Evolutionary conservation across 768 basidiomycete species (phyloP).

Genomic region (Gelatoporia subvermispora): DNA sequence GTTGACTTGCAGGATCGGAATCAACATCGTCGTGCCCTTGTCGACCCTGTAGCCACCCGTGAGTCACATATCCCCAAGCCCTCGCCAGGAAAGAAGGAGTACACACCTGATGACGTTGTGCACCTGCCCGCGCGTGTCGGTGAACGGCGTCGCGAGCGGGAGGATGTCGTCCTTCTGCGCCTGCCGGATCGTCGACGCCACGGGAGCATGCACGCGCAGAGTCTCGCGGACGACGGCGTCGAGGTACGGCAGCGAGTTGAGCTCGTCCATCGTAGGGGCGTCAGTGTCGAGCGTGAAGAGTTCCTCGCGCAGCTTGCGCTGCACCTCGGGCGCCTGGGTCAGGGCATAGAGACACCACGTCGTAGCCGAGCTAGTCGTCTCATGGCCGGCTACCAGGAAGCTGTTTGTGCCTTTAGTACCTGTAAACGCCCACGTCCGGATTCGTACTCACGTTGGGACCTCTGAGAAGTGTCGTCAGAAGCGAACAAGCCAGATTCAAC

Average conservation of each 20-base stretch:
- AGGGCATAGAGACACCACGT: conserved; percentile 33
- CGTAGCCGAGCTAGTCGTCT: conserved; percentile 33
- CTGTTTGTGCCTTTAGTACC: neutral
- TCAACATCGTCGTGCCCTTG: conserved; percentile 28
- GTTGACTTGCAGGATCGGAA: conserved; percentile 54
- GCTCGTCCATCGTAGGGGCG: conserved; percentile 60
- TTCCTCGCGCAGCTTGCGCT: conserved; percentile 34
- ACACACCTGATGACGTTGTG: conserved; percentile 2
- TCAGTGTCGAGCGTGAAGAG: conserved; percentile 35
- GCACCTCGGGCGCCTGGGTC: conserved; percentile 30
- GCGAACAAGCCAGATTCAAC: neutral
- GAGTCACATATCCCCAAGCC: neutral
- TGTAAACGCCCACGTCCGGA: neutral
- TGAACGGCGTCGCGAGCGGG: conserved; percentile 37
- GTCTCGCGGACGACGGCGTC: conserved; percentile 60
- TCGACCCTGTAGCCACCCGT: conserved; percentile 8
- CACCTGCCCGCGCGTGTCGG: conserved; percentile 7
- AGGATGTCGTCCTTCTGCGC: conserved; percentile 42
- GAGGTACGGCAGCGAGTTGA: conserved; percentile 62
- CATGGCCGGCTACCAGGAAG: conserved; percentile 31
- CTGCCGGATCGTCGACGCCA: conserved; percentile 44
- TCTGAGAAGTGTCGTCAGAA: conserved; percentile 2
- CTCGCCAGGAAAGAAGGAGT: too few species aligned
- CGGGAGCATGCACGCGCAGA: conserved; percentile 50
- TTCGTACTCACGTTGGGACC: conserved; percentile 16